Conservation (phyloP, 352 stramenopile species). For the Globisporangium spinosum region DNA sequence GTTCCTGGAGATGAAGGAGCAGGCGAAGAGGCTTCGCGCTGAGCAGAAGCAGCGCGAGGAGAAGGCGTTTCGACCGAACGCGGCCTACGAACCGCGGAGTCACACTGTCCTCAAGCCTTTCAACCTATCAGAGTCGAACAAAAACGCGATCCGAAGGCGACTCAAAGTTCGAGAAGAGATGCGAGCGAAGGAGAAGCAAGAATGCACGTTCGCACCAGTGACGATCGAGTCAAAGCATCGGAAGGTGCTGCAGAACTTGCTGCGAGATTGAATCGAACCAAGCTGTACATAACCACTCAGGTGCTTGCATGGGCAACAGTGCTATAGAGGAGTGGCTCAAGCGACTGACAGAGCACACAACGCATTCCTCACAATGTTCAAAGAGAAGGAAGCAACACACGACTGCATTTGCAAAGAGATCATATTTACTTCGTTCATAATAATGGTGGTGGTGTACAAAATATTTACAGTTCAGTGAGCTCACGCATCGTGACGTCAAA, state of each 20-base stretch:
- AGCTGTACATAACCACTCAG: not conserved
- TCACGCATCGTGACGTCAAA: conserved; percentile 40
- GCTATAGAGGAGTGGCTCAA: not conserved
- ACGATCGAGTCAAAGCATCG: conserved; percentile 58
- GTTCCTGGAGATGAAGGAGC: conserved; percentile 74
- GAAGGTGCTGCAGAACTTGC: conserved; percentile 46
- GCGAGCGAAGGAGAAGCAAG: conserved; percentile 42
- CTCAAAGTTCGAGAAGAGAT: conserved; percentile 46
- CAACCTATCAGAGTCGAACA: conserved; percentile 60
- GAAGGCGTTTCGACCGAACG: conserved; percentile 55
- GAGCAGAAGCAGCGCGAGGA: conserved; percentile 65
- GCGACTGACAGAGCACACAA: not conserved
- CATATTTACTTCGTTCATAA: conserved; percentile 19
- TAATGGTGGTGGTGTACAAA: not conserved
- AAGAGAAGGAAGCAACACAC: conserved; percentile 5
- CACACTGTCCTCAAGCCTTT: conserved; percentile 79
- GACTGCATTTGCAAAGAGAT: not conserved
- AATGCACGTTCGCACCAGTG: conserved; percentile 57
- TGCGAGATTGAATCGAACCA: conserved; percentile 24
- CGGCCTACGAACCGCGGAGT: conserved; percentile 55
- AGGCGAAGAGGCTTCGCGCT: conserved; percentile 58
- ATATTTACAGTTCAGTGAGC: conserved; percentile 19
- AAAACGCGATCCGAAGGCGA: conserved; percentile 41
- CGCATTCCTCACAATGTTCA: too few species aligned
- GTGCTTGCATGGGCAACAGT: not conserved